Percentiles rank a stretch among this genome's conserved stretches.
phyloP scores from a whole-genome alignment of 805 yeast genomes.

The Wickerhamomyces silvicola region DNA sequence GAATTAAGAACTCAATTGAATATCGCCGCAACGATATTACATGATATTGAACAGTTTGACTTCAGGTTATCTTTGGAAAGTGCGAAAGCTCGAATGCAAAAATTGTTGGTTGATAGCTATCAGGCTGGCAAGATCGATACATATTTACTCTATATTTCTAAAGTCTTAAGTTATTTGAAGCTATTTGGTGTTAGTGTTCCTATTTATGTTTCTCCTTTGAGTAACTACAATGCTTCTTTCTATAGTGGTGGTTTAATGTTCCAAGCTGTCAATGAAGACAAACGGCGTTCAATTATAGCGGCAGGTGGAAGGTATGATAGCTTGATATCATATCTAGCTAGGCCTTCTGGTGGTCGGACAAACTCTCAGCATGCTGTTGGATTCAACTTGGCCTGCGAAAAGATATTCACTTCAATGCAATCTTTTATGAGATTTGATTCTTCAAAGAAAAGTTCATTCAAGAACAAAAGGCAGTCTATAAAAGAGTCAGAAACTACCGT shows the following conservation, averaged over 20 bases:
- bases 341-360: slow-evolving; percentile 36
- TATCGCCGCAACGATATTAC: slow-evolving; percentile 73
- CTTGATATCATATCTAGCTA: slow-evolving; percentile 59
- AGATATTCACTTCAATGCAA: slow-evolving; percentile 46
- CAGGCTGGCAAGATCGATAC: slow-evolving; percentile 53
- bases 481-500: slow-evolving; percentile 27
- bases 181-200: slow-evolving; percentile 53
- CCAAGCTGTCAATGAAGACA: slow-evolving; percentile 68
- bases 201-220: slow-evolving; percentile 69
- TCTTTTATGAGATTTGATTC: slow-evolving; percentile 35
- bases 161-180: slow-evolving; percentile 47
- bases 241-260: slow-evolving; percentile 84
- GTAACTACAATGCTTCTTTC: slow-evolving; percentile 75
- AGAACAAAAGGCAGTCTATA: slow-evolving; percentile 28
- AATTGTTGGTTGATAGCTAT: slow-evolving; percentile 70
- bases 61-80: slow-evolving; percentile 64
- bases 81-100: slow-evolving; percentile 56
- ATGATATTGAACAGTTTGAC: slow-evolving; percentile 76
- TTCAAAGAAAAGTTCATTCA: slow-evolving; percentile 18
- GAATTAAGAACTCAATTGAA: slow-evolving; percentile 60
- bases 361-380: slow-evolving; percentile 68
- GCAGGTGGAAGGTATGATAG: slow-evolving; percentile 94
- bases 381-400: slow-evolving; percentile 73
- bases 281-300: slow-evolving; percentile 47
- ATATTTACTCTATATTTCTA: slow-evolving; percentile 53